Percentiles rank a stretch among this genome's conserved stretches.
These are phyloP conservation scores for Pythium biforme DNA, from an alignment of 352 stramenopile species.

Conservation along the genomic window DNA sequence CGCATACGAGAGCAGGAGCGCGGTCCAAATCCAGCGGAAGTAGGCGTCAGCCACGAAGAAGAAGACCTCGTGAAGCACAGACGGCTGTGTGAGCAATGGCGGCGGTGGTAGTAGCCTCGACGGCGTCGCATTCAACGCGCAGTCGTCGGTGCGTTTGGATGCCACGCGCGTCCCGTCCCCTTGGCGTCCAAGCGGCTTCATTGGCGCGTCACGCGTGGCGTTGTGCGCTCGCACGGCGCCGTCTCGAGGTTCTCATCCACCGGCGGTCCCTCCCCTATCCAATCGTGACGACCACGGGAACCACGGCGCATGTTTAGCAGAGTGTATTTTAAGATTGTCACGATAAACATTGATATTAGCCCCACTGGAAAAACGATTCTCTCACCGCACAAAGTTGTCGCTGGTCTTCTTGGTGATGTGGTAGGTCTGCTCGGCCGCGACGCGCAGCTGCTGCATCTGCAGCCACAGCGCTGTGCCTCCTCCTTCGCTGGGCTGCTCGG, in stretches of 20 bases:
- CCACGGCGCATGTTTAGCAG: too few species aligned
- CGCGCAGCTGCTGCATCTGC: constrained; percentile 23
- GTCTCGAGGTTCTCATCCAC: too few species aligned
- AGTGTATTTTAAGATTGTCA: too few species aligned
- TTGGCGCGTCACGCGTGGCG: background rate
- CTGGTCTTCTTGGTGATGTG: constrained; percentile 19
- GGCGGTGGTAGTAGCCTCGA: too few species aligned
- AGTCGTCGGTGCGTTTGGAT: too few species aligned
- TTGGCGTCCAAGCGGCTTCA: background rate
- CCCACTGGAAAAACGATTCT: background rate
- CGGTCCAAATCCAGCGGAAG: background rate
- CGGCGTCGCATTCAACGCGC: too few species aligned
- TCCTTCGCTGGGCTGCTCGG: background rate
- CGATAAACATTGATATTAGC: too few species aligned
- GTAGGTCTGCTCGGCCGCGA: constrained; percentile 25
- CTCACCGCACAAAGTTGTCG: constrained; percentile 9
- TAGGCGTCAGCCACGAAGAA: background rate
- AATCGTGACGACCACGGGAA: too few species aligned
- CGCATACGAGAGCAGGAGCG: background rate
- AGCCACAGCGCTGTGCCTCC: constrained; percentile 5
- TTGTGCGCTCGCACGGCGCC: too few species aligned
- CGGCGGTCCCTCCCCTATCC: too few species aligned
- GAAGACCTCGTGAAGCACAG: background rate
- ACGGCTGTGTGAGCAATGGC: background rate
- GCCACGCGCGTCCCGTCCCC: background rate